Evolutionary conservation across 2,329 filamentous ascomycete species (phyloP).

Genomic region (Pseudodiploospora longispora): DNA sequence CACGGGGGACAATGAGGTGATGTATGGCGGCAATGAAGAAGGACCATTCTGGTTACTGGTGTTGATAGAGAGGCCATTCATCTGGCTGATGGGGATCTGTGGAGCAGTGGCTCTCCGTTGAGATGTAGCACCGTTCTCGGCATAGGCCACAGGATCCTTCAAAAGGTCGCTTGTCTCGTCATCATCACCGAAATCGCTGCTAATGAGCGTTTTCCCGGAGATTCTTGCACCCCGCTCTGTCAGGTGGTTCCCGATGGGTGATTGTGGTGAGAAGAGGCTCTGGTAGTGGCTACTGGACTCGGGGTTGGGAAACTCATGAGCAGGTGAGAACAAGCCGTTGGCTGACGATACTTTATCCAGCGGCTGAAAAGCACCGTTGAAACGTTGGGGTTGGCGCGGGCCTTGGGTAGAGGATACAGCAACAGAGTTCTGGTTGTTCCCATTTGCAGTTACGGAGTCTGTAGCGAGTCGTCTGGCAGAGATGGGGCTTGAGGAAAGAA

Average conservation of each 20-base stretch:
- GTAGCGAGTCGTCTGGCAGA: slow-evolving; percentile 18
- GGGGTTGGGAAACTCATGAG: slow-evolving; percentile 51
- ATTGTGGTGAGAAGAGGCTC: slow-evolving; percentile 63
- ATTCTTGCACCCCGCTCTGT: slow-evolving; percentile 46
- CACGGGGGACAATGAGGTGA: slow-evolving; percentile 47
- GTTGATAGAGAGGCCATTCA: slow-evolving; percentile 64
- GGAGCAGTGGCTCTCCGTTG: slow-evolving; percentile 64
- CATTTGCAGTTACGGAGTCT: slow-evolving; percentile 14
- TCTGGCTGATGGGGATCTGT: slow-evolving; percentile 59
- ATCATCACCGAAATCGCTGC: slow-evolving; percentile 53
- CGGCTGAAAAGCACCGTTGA: slow-evolving; percentile 53
- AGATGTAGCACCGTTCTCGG: slow-evolving; percentile 43
- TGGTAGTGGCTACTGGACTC: slow-evolving; percentile 48
- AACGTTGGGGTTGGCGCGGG: slow-evolving; percentile 49
- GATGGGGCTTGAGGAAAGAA: slow-evolving; percentile 37
- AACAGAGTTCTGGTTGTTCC: slow-evolving; percentile 14
- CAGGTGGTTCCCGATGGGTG: slow-evolving; percentile 63
- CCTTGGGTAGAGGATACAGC: slow-evolving; percentile 33
- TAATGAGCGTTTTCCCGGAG: slow-evolving; percentile 65
- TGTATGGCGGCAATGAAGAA: slow-evolving; percentile 44
- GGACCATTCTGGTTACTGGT: slow-evolving; percentile 46
- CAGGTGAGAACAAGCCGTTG: slow-evolving; percentile 37
- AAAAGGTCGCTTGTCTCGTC: slow-evolving; percentile 67
- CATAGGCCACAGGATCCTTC: slow-evolving; percentile 64
- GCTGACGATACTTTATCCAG: slow-evolving; percentile 54